Percentiles rank a stretch among this genome's conserved stretches.
phyloP scores from a whole-genome alignment of 176 grass and related monocot genomes.

The Raddia distichophylla region DNA sequence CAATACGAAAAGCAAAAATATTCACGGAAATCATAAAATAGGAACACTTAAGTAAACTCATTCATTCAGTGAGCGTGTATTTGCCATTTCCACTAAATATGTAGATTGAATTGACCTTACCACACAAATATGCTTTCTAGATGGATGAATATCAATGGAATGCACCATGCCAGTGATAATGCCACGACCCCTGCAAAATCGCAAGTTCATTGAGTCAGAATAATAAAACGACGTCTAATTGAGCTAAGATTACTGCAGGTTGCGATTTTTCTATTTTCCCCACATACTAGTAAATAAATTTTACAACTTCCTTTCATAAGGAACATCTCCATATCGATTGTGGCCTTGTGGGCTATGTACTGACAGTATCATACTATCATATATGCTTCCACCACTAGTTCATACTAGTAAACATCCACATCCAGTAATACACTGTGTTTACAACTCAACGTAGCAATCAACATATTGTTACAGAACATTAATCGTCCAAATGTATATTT shows the following conservation, averaged over 20 bases:
- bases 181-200: conserved; percentile 60
- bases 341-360: not conserved
- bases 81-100: not conserved
- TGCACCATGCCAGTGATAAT: conserved; percentile 65
- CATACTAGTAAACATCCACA: not conserved
- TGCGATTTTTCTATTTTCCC: not conserved
- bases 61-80: conserved; percentile 8
- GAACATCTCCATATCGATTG: not conserved
- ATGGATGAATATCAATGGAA: conserved; percentile 92
- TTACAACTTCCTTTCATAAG: not conserved
- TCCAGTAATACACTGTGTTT: not conserved
- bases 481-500: not conserved
- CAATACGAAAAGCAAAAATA: not conserved
- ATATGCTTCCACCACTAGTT: not conserved
- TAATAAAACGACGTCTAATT: conserved; percentile 12
- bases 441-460: not conserved
- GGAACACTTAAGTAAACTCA: not conserved
- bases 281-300: not conserved
- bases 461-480: not conserved
- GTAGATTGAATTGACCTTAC: conserved; percentile 46
- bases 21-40: not conserved
- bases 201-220: conserved; percentile 23
- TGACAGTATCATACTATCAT: not conserved
- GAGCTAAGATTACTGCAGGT: not conserved
- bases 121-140: conserved; percentile 89